These are phyloP conservation scores for Melanomma pulvis-pyrius DNA, from an alignment of 495 filamentous ascomycete genomes.

Conservation along the genomic window DNA sequence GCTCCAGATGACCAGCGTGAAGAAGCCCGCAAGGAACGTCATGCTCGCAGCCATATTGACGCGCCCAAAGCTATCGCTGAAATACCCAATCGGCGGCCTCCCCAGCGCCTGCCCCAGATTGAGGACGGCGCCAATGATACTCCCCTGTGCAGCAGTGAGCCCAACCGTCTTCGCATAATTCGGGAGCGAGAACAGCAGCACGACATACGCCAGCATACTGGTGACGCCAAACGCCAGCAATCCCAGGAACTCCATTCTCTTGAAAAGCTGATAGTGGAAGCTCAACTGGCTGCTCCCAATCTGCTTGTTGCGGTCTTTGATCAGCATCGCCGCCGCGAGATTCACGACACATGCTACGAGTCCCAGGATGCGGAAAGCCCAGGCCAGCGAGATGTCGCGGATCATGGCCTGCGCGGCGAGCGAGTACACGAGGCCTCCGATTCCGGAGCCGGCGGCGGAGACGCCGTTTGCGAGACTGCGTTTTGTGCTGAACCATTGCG, in stretches of 20 bases:
- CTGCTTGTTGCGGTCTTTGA: constrained; percentile 69
- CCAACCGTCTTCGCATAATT: constrained; percentile 69
- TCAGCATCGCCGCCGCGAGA: constrained; percentile 57
- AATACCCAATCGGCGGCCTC: constrained; percentile 67
- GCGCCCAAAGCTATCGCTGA: constrained; percentile 66
- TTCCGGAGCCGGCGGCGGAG: constrained; percentile 70
- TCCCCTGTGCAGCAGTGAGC: constrained; percentile 65
- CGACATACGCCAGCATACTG: constrained; percentile 72
- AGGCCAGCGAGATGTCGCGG: constrained; percentile 59
- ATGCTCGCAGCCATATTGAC: constrained; percentile 67
- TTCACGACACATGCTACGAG: constrained; percentile 64
- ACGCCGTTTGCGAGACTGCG: constrained; percentile 75
- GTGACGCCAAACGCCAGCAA: constrained; percentile 70
- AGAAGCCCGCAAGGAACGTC: constrained; percentile 62
- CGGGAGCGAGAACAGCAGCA: constrained; percentile 71
- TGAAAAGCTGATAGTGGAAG: constrained; percentile 66
- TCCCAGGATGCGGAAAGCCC: constrained; percentile 71
- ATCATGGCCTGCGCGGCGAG: constrained; percentile 63
- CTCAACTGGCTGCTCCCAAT: constrained; percentile 64
- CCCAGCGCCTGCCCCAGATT: constrained; percentile 69
- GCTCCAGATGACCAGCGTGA: constrained; percentile 71
- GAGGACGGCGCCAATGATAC: constrained; percentile 70
- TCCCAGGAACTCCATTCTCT: constrained; percentile 62
- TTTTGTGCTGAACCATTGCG: constrained; percentile 76
- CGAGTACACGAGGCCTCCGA: constrained; percentile 67